These are phyloP conservation scores for Kregervanrija fluxuum DNA, from an alignment of 805 yeast species.

Conservation along the genomic window DNA sequence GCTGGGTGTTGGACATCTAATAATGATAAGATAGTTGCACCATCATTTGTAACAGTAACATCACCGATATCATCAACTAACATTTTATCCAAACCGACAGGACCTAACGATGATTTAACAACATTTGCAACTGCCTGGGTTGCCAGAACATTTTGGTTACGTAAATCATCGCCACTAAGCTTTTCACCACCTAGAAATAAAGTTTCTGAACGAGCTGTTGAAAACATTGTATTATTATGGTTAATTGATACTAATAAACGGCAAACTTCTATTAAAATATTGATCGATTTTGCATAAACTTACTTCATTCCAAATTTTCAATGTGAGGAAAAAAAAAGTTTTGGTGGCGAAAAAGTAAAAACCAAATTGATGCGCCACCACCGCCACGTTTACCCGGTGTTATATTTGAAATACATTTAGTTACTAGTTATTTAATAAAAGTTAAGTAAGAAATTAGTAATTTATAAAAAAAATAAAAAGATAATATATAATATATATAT, in stretches of 20 bases:
- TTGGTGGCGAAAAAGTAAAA: neutral
- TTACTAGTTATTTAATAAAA: too few species aligned
- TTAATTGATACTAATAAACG: neutral
- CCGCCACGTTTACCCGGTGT: too few species aligned
- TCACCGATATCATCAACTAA: slow-evolving; percentile 98
- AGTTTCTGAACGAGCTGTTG: slow-evolving; percentile 84
- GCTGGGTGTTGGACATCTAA: slow-evolving; percentile 99
- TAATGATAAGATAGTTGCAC: slow-evolving; percentile 88
- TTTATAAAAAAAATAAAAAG: too few species aligned
- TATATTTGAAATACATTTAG: too few species aligned
- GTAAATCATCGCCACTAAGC: slow-evolving; percentile 89
- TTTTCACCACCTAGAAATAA: slow-evolving; percentile 94
- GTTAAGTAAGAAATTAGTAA: too few species aligned
- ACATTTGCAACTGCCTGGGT: slow-evolving; percentile 81
- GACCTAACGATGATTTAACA: slow-evolving; percentile 91
- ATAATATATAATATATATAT: too few species aligned
- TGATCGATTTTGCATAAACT: neutral
- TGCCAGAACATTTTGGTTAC: slow-evolving; percentile 93
- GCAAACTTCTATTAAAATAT: neutral
- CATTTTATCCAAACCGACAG: slow-evolving; percentile 98
- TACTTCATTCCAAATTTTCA: neutral
- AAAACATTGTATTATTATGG: slow-evolving; percentile 38
- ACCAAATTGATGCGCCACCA: neutral
- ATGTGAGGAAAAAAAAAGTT: neutral
- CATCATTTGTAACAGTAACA: slow-evolving; percentile 97